A percentile compares a stretch with the other conserved stretches of the same genome.
phyloP scores from a whole-genome alignment of 139 green algal species.

The Chlorella sorokiniana region DNA sequence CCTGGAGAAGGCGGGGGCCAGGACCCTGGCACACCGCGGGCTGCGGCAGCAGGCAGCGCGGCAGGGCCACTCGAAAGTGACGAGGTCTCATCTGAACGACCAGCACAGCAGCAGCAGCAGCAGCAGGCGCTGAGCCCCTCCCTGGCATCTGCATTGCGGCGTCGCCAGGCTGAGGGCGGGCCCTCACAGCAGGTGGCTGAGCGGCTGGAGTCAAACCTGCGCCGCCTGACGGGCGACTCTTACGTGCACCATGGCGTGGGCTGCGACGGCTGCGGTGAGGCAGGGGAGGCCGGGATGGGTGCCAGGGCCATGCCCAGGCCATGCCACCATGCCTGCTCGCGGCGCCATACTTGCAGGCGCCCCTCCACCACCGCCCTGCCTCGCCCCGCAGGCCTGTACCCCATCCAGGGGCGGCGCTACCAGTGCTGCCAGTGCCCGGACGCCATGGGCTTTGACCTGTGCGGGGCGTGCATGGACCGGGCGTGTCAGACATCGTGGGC shows the following conservation, averaged over 20 bases:
- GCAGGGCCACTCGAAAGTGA: not conserved
- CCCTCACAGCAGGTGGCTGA: not conserved
- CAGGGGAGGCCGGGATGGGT: not conserved
- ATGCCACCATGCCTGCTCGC: too few relatives aligned
- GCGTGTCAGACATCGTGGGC: conserved; percentile 18
- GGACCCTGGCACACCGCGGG: not conserved
- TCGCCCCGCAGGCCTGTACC: conserved; percentile 38
- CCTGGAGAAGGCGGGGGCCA: not conserved
- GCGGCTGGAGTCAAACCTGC: conserved; percentile 15
- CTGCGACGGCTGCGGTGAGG: conserved; percentile 45
- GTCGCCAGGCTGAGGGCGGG: not conserved
- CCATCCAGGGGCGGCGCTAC: conserved; percentile 47
- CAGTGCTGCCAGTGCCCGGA: conserved; percentile 44
- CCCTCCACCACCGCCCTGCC: not conserved
- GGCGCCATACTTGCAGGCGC: too few relatives aligned
- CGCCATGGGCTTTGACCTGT: conserved; percentile 58
- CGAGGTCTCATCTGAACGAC: not conserved
- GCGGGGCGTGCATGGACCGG: conserved; percentile 44
- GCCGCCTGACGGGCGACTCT: not conserved
- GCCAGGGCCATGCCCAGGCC: too few relatives aligned
- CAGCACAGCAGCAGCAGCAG: conserved; percentile 5
- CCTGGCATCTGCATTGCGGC: not conserved
- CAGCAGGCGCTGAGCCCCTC: conserved; percentile 23
- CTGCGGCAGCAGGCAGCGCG: not conserved
- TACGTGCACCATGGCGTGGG: conserved; percentile 44